Conservation (phyloP, 108 stramenopile genomes). For the Fragilariopsis cylindrus region DNA sequence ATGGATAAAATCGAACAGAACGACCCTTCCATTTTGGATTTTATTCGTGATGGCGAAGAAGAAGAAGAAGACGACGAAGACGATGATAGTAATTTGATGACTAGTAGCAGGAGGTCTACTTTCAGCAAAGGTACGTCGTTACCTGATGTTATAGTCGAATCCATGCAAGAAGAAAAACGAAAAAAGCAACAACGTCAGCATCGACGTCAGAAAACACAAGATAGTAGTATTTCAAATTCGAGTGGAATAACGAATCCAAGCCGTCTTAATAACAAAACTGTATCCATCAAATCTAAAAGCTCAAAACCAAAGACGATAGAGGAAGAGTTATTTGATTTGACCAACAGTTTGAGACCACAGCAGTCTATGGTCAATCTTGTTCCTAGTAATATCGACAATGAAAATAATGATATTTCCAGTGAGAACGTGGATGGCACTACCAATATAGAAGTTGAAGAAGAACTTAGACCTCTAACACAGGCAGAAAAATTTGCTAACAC, state of each 20-base stretch:
- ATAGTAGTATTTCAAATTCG: neutral
- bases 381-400: neutral
- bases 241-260: neutral
- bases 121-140: neutral
- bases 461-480: neutral
- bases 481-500: neutral
- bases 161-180: neutral
- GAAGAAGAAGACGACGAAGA: neutral
- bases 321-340: conserved; percentile 1
- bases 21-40: neutral
- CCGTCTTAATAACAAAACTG: neutral
- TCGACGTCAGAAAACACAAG: neutral
- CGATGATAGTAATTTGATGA: neutral
- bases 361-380: neutral
- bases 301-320: neutral
- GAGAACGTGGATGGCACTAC: neutral
- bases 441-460: neutral
- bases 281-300: neutral
- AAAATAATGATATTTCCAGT: neutral
- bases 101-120: neutral
- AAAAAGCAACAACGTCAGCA: neutral
- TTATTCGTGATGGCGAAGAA: too few species aligned
- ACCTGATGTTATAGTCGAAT: neutral
- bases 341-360: neutral
- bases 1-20: conserved; percentile 1